Evolutionary conservation across 2,329 filamentous ascomycete genomes (phyloP).

Genomic region (Arachnopeziza araneosa): DNA sequence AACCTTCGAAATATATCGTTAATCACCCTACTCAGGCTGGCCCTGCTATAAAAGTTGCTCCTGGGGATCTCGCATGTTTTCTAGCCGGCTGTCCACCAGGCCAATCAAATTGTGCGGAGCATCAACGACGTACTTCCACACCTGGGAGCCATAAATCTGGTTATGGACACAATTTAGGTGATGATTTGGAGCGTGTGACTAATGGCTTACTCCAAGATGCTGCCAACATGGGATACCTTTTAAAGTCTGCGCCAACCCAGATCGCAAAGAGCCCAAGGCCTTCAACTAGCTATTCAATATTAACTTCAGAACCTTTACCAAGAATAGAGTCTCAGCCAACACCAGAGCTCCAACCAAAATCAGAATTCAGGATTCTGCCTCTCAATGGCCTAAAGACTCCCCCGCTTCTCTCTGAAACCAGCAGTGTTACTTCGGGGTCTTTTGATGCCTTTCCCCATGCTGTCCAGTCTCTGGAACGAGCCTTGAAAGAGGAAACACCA

Average conservation of each 20-base stretch:
- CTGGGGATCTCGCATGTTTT: constrained; percentile 22
- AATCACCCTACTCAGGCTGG: constrained; percentile 6
- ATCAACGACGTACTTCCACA: constrained; percentile 4
- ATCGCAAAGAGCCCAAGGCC: neutral
- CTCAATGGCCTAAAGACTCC: neutral
- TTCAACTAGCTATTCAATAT: neutral
- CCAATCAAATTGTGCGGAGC: constrained; percentile 13
- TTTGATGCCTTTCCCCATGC: constrained; percentile 23
- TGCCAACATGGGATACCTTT: neutral
- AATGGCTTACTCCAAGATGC: neutral
- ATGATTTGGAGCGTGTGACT: neutral
- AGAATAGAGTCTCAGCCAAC: neutral
- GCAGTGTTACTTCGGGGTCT: constrained; percentile 17
- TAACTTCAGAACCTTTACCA: neutral
- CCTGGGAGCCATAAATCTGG: neutral
- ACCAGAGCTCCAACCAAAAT: neutral
- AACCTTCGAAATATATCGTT: constrained; percentile 16
- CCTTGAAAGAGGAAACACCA: constrained; percentile 7
- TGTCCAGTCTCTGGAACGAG: constrained; percentile 14
- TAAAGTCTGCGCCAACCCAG: neutral
- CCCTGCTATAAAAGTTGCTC: constrained; percentile 9
- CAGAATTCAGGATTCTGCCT: neutral
- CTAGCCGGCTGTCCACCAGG: constrained; percentile 19
- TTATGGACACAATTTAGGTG: neutral
- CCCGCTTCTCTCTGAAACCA: neutral